Conservation (phyloP, 495 filamentous ascomycete genomes). For the Parachaetomium inaequale region DNA sequence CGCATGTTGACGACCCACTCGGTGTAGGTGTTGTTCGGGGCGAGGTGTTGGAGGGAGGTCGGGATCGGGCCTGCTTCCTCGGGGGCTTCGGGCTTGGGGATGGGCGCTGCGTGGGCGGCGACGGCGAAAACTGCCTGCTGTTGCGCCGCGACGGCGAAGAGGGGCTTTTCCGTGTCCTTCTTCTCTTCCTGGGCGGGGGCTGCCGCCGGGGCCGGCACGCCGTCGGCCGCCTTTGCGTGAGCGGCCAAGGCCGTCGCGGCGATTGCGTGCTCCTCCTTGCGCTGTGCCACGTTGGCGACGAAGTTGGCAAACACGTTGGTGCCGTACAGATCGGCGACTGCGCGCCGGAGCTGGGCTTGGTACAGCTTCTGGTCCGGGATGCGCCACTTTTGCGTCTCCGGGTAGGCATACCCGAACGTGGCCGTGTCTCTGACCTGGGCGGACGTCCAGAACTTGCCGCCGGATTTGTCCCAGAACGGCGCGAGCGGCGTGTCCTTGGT, state of each 20-base stretch:
- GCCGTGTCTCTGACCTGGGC: conserved; percentile 36
- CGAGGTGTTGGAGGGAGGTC: conserved; percentile 25
- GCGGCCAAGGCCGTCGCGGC: background rate
- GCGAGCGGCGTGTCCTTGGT: conserved; percentile 38
- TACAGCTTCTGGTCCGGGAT: conserved; percentile 15
- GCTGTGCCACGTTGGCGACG: conserved; percentile 18
- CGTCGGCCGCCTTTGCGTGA: background rate
- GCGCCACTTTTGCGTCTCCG: conserved; percentile 46
- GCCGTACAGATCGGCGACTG: conserved; percentile 25
- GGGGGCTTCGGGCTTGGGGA: background rate
- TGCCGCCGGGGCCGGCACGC: background rate
- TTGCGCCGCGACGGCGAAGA: no score
- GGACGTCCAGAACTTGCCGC: conserved; percentile 47
- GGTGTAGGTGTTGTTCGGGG: conserved; percentile 37
- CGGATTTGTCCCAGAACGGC: conserved; percentile 44
- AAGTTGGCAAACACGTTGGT: conserved; percentile 29
- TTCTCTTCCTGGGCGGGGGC: background rate
- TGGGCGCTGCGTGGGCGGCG: background rate
- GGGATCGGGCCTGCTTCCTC: conserved; percentile 27
- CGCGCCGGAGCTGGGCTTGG: conserved; percentile 18
- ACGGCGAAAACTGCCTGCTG: background rate
- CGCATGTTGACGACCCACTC: conserved; percentile 45
- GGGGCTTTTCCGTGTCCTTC: no score
- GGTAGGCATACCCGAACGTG: conserved; percentile 58
- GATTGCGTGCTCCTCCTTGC: conserved; percentile 7